phyloP scores from a whole-genome alignment of 192 early-diverging fungal species.

The Umbelopsis isabellina region DNA sequence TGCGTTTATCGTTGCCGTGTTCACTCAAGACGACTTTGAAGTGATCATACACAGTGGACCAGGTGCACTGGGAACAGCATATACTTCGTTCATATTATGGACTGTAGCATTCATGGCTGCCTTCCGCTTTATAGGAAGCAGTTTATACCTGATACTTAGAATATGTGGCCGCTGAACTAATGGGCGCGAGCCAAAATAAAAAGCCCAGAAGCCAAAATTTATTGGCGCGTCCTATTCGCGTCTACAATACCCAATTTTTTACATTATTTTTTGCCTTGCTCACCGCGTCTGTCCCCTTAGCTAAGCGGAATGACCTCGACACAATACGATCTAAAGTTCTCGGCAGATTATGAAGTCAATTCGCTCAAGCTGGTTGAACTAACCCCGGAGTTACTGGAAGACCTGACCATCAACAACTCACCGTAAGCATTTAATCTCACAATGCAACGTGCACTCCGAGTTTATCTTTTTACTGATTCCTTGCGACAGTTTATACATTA shows the following conservation, averaged over 20 bases:
- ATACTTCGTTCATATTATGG: slow-evolving; percentile 88
- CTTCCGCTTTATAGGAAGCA: slow-evolving; percentile 80
- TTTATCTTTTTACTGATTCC: not conserved
- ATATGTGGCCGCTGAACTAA: not conserved
- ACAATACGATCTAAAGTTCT: not conserved
- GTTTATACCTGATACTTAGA: slow-evolving; percentile 65
- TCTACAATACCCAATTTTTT: not conserved
- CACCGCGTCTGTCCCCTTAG: not conserved
- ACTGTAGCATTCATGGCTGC: slow-evolving; percentile 72
- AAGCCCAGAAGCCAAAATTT: too few relatives aligned
- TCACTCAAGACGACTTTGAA: slow-evolving; percentile 51
- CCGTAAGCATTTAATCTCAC: not conserved
- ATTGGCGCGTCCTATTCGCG: not conserved
- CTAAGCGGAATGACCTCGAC: slow-evolving; percentile 3
- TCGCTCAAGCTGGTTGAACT: slow-evolving; percentile 6
- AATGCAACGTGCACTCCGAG: not conserved
- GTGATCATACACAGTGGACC: slow-evolving; percentile 17
- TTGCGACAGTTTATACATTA: slow-evolving; percentile 20
- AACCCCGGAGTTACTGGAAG: not conserved
- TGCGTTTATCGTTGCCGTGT: slow-evolving; percentile 59
- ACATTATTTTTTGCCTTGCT: not conserved
- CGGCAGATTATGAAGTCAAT: slow-evolving; percentile 1
- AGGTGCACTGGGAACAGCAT: slow-evolving; percentile 46
- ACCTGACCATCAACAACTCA: not conserved
- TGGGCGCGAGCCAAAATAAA: too few relatives aligned